Evolutionary conservation across 2,329 filamentous ascomycete species (phyloP), one percentile per base, ranked within the genome.

Genomic region (Sordariomycetes sp.): DNA sequence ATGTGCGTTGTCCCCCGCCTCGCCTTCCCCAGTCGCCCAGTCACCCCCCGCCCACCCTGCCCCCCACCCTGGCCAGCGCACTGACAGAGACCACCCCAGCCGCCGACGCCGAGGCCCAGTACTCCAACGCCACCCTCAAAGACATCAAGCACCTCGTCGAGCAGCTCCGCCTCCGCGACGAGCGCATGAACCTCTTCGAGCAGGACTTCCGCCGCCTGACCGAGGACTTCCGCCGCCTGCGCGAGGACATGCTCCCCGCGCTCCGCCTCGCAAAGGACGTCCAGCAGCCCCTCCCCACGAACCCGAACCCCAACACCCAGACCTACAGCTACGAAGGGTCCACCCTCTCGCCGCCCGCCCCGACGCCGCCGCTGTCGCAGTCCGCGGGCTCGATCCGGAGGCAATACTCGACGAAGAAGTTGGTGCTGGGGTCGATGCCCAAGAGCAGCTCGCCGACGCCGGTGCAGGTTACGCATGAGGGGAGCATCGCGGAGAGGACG

Each of bases 61-160:
- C n/a, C 28, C 28, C 8, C 28, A 32, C 28, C 8, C 28, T n/a
- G 28, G 8, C 28, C 28, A 32, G 8, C 28, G 8, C 28, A 32
- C 28, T 32, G 28, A 32, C 28, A 32, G 4, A 4, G 28, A 32
- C 28, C 28, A 3, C 34, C 34, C 55, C 66, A 96, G 92, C 94
- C 62, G 92, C 90, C 67, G 94, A 96, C 67, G 87, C 87, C 62
- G 88, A 91, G 68, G 85, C 84, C 52, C 86, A 91, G 69, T 90
- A 95, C 67, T 84, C 89, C 58, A 87, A 85, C 48, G 92, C 92
- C 5, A 96, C 91, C 1, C 84, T 96, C 63, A 92, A 96, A 65
- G 94, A 99, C 67, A 90, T 99, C 65, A 87, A 89, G 62, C 85
- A 91, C 56, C 80, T 99, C 22, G 92, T 96, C 60, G 88, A 92